Percentiles rank a stretch among this genome's conserved stretches.
Conservation (phyloP, 73 alveolate genomes). For the Durusdinium trenchii region DNA sequence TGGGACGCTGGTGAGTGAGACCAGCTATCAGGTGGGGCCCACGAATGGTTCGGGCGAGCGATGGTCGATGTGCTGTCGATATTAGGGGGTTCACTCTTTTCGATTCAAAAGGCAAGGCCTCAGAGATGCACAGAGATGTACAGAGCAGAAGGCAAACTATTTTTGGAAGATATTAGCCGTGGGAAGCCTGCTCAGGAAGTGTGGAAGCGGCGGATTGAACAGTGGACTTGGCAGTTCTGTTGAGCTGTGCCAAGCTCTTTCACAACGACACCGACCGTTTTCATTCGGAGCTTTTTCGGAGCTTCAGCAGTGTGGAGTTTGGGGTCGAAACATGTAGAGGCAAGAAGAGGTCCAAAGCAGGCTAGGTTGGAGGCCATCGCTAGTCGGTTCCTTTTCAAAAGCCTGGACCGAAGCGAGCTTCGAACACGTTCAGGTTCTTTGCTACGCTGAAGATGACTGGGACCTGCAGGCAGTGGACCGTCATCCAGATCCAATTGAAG, state of each 20-base stretch:
- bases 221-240: too few relatives aligned
- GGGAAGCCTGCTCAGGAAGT: neutral
- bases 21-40: constrained; percentile 25
- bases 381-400: too few relatives aligned
- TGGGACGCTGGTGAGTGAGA: constrained; percentile 2
- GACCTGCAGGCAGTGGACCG: constrained; percentile 1
- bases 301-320: neutral
- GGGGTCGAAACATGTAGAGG: neutral
- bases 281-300: neutral
- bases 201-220: neutral
- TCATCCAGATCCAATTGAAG: too few relatives aligned
- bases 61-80: neutral
- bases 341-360: neutral
- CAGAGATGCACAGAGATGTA: neutral
- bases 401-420: neutral
- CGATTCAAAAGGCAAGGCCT: neutral
- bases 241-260: too few relatives aligned
- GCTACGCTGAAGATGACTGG: constrained; percentile 85
- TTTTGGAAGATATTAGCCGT: neutral
- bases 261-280: too few relatives aligned
- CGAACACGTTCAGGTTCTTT: constrained; percentile 24
- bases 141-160: neutral
- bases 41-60: neutral
- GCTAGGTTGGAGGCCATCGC: too few relatives aligned
- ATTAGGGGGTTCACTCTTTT: neutral